Evolutionary conservation across 306 rosid genomes (phyloP), one percentile per base, ranked within the genome.

Genomic region (Luffa acutangula): DNA sequence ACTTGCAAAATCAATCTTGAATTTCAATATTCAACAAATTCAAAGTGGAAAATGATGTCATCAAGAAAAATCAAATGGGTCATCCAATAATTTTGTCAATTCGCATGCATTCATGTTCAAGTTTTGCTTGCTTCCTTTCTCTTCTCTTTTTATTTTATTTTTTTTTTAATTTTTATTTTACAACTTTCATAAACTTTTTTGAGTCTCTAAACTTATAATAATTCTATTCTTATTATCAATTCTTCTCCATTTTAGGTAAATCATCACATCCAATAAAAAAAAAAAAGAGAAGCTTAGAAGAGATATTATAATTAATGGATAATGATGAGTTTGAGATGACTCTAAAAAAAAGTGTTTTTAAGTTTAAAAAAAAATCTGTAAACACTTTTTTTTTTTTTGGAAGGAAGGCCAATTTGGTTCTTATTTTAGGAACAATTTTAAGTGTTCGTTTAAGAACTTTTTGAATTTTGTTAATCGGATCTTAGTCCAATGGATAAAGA

Each of bases 1-100:
- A 66, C 74, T 66, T 66, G 74, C 14, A 66, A 66, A 39, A 66
- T 66, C 74, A 39, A 66, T 64, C 46, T 64, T 66, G 49, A 66
- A 17, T 39, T 64, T 9, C 31, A 66, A 66, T 17, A 39, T 18
- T 66, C 51, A 66, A 66, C 25, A 8, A 66, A 39, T 66, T 66
- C 33, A 9, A 17, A 66, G 49, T 39, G 48, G 74, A 3, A 66
- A 41, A 66, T 66, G 74, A 66, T 9, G 74, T 66, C 49, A 39
- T 39, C 3, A 66, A 66, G 74, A 66, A 66, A 63, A 66, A 66
- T 66, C 51, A 41, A 65, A 65, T 56, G 72, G 72, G 72, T 37
- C 72, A 17, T 39, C 33, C 45, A 66, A 66, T 66, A n/a, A 18
- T 66, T 39, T 39, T 39, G 48, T n/a, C 48, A 66, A 66, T 66